Conservation (phyloP, 2,329 filamentous ascomycete species). For the Curvularia sp. region DNA sequence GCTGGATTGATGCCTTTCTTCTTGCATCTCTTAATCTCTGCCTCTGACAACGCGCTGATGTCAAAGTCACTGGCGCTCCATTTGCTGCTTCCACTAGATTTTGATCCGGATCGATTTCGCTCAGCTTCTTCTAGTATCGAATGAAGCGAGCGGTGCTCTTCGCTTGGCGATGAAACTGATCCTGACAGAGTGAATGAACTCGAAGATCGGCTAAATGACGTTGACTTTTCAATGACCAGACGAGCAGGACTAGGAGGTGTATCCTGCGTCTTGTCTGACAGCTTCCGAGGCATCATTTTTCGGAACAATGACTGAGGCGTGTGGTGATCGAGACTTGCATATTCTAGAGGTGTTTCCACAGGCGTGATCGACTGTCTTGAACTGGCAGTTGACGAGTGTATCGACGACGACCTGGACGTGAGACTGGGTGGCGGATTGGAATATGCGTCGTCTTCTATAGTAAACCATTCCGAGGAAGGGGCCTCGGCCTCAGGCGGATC, state of each 20-base stretch:
- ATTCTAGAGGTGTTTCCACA: constrained; percentile 20
- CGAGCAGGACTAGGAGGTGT: constrained; percentile 21
- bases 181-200: constrained; percentile 37
- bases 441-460: constrained; percentile 16
- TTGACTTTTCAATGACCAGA: constrained; percentile 42
- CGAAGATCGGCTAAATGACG: constrained; percentile 45
- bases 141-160: constrained; percentile 24
- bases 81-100: constrained; percentile 32
- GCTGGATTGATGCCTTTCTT: constrained; percentile 58
- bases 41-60: constrained; percentile 47
- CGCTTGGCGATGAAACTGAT: constrained; percentile 31
- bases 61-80: constrained; percentile 53
- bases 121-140: constrained; percentile 14
- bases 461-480: constrained; percentile 24
- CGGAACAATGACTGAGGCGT: constrained; percentile 32
- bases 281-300: constrained; percentile 26
- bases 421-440: constrained; percentile 17
- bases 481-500: constrained; percentile 28
- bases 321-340: constrained; percentile 21
- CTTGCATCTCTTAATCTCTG: constrained; percentile 53
- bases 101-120: constrained; percentile 27
- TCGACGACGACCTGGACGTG: constrained; percentile 20
- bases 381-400: constrained; percentile 17
- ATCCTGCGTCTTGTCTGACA: constrained; percentile 21
- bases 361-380: constrained; percentile 22